These are phyloP conservation scores for Backusella circina DNA, from an alignment of 192 early-diverging fungal species.

Conservation along the genomic window DNA sequence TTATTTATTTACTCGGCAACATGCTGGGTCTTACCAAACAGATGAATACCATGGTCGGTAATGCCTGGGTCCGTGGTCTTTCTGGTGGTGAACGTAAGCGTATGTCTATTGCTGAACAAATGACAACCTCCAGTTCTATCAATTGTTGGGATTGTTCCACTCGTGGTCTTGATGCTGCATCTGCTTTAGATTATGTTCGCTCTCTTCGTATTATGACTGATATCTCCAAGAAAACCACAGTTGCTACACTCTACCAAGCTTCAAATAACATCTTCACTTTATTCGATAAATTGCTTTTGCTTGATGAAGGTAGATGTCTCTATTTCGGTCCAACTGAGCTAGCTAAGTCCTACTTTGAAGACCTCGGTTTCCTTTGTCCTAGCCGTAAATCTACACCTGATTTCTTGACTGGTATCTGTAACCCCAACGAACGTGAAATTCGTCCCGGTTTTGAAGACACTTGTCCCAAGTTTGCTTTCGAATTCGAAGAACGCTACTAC, in stretches of 20 bases:
- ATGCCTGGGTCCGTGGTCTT: conserved; percentile 74
- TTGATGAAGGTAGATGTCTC: conserved; percentile 64
- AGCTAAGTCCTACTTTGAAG: conserved; percentile 61
- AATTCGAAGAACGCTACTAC: conserved; percentile 59
- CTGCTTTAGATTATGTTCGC: conserved; percentile 75
- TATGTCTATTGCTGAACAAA: conserved; percentile 74
- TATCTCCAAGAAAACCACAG: conserved; percentile 58
- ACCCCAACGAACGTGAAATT: conserved; percentile 52
- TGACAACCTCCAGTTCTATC: conserved; percentile 56
- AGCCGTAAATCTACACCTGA: conserved; percentile 67
- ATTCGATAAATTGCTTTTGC: conserved; percentile 66
- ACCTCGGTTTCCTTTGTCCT: conserved; percentile 60
- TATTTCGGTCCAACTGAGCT: conserved; percentile 62
- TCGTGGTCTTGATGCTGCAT: conserved; percentile 76
- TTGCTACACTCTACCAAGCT: conserved; percentile 63
- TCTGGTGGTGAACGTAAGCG: conserved; percentile 81
- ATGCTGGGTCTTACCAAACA: conserved; percentile 56
- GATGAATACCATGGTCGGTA: conserved; percentile 67
- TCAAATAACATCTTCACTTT: conserved; percentile 75
- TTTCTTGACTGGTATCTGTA: conserved; percentile 69
- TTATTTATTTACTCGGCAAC: conserved; percentile 45
- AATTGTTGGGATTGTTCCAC: conserved; percentile 63
- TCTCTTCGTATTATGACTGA: conserved; percentile 73
- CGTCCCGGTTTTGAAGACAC: conserved; percentile 49
- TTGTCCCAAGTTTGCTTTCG: conserved; percentile 53